Base-by-base conservation (phyloP, 225 moss, liverwort and hornwort genomes). In the Bryum argenteum region DNA sequence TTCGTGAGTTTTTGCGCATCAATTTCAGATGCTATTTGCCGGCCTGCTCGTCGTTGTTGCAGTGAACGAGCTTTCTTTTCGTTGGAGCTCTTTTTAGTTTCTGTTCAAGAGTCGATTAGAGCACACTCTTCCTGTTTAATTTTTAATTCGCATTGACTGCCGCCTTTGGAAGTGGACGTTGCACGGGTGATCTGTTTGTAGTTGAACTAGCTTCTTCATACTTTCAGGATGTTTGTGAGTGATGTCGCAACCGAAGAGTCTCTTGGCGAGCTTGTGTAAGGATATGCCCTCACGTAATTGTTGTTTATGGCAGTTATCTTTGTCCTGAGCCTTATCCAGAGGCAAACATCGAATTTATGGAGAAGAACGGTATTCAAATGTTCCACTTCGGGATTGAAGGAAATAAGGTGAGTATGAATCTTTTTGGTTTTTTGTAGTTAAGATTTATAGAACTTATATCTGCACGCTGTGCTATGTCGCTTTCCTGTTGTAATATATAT, bases 361-460 rank as follows among this genome's bases (percentile, higher is more conserved):
- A 90, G 71, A 91, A 79, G 54, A 84, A 73, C 61, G 82, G 73
- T 19, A 93, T 96, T 11, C 80, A 77, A 20, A 81, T 96, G 65
- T 96, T 91, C 75, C 93, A 96, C 58, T 93, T 93, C 41, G 93
- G 91, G 54, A 96, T 93, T 40, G 96, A 96, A 84, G 93, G 96
- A 58, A 96, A 93, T 71, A 96, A 96, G 91, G 93, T 96, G 60
- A 70, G 54, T 45, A 24, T 11, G 0, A 26, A 11, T 17, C 17
- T 48, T n/a, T 77, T 51, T 56, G 48, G 17, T 42, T 37, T 23
- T 58, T 11, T 70, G 65, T 64, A 23, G 15, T 37, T 10, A 67
- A 62, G 11, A 22, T 43, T 44, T 22, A 17, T 63, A 33, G n/a
- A 12, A 23, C 45, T 28, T 12, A 8, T 70, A 45, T 42, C 26